Evolutionary conservation across 1,284 basidiomycete species (phyloP), one percentile per base, ranked within the genome.

Genomic region (Inonotus hispidus): DNA sequence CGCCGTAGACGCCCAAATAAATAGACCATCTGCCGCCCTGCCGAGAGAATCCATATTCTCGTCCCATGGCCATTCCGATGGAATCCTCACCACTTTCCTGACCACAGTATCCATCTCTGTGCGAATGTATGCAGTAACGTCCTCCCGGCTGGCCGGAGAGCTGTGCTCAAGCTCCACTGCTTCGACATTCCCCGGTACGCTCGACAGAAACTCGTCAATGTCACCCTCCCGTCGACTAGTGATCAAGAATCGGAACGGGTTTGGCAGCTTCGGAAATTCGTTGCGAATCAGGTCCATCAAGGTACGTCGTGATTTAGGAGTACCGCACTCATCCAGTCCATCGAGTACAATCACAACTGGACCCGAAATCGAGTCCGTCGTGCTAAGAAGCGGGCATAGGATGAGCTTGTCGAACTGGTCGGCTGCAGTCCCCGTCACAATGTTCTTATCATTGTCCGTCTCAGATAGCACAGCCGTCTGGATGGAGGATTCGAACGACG

Each of bases 311-410:
- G 53, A 23, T 14, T 46, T 41, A 1, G 41, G 6, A 13, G 39
- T 32, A 14, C 43, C 56, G 41, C 56, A 57, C 19, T 57, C 56
- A 35, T 57, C 56, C n/a, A 56, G 16, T 21, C 35, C 54, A 32
- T 25, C 21, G 29, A 50, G 47, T 7, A 14, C 47, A 25, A 78
- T 71, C 54, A 78, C 67, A 35, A 74, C 67, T 2, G 75, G 70
- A 4, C 52, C 52, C n/a, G 27, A 19, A 6, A 53, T 35, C 19
- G n/a, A 32, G n/a, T 23, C 21, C 6, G 52, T 8, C 2, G 25
- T 32, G 6, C 19, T 32, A 5, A 32, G 7, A 13, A 56, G 23
- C 13, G 54, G 54, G 14, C 41, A 4, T 13, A 39, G 32, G 4
- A 56, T 2, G 35, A 56, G 54, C 19, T 45, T 39, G 10, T 56